A percentile compares a stretch with the other conserved stretches of the same genome.
Conservation (phyloP, 2,329 filamentous ascomycete genomes). For the Sordariomycetes sp. region DNA sequence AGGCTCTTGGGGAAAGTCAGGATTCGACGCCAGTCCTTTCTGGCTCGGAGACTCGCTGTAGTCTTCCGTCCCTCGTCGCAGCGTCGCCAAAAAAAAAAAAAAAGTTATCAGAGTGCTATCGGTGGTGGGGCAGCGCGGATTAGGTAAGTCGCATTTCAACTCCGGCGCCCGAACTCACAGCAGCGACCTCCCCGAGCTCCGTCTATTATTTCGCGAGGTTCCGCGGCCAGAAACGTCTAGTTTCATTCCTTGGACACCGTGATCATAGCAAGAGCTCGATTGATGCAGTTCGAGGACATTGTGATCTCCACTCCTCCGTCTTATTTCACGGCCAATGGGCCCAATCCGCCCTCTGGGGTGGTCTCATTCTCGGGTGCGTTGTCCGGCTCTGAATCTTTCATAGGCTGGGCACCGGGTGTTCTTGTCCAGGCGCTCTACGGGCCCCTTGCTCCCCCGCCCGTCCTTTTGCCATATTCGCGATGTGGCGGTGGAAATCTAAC, state of each 20-base stretch:
- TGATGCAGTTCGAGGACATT: not conserved
- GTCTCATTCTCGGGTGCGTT: not conserved
- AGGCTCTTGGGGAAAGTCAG: not conserved
- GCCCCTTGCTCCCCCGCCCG: not conserved
- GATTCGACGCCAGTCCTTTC: not conserved
- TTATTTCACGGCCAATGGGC: not conserved
- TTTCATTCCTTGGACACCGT: not conserved
- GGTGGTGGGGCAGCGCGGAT: conserved; percentile 2
- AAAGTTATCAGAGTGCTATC: not conserved
- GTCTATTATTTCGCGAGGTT: not conserved
- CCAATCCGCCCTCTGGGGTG: not conserved
- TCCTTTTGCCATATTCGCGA: not conserved
- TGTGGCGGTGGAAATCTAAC: not conserved
- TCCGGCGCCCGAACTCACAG: not conserved
- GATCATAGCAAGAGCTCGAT: not conserved
- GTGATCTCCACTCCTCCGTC: not conserved
- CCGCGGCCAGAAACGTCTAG: not conserved
- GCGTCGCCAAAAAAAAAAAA: not conserved
- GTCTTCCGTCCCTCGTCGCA: not conserved
- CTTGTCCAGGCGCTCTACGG: not conserved
- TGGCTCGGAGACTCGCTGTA: not conserved
- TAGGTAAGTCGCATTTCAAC: not conserved
- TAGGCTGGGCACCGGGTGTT: not conserved
- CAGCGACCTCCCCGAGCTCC: not conserved
- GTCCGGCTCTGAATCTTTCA: not conserved